phyloP scores from a whole-genome alignment of 805 yeast species.

The Tetrapisispora phaffii region DNA sequence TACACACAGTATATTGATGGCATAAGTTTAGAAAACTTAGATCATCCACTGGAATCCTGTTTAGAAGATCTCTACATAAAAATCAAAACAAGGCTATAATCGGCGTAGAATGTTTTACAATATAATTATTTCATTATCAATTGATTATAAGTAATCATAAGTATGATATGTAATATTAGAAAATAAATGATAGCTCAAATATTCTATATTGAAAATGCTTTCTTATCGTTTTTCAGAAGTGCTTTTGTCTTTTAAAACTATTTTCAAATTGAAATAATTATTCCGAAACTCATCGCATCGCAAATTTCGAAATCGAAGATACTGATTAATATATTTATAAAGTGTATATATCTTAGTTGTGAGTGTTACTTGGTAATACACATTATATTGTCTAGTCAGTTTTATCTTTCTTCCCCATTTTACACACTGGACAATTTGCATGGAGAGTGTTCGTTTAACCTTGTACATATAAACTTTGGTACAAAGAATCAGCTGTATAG shows the following conservation, averaged over 20 bases:
- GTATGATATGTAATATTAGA: background rate
- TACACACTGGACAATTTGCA: no score
- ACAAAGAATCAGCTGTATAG: no score
- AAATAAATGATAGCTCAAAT: background rate
- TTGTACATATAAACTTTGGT: no score
- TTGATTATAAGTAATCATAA: background rate
- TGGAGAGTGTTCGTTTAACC: no score
- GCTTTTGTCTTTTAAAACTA: background rate
- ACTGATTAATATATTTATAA: no score
- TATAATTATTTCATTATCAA: background rate
- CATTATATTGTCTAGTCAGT: no score
- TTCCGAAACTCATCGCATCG: background rate
- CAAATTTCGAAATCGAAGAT: no score
- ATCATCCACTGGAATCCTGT: constrained; percentile 23
- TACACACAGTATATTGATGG: constrained; percentile 14
- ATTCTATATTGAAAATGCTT: background rate
- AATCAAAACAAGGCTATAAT: constrained; percentile 6
- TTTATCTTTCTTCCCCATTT: no score
- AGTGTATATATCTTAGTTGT: no score
- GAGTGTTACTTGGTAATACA: no score
- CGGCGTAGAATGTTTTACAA: background rate
- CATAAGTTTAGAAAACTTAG: constrained; percentile 13
- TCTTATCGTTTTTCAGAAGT: no score
- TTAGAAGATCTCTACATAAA: constrained; percentile 23
- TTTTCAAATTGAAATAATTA: background rate